Evolutionary conservation across 805 yeast species (phyloP), one percentile per base, ranked within the genome.

Genomic region (Wickerhamiella shivajii): DNA sequence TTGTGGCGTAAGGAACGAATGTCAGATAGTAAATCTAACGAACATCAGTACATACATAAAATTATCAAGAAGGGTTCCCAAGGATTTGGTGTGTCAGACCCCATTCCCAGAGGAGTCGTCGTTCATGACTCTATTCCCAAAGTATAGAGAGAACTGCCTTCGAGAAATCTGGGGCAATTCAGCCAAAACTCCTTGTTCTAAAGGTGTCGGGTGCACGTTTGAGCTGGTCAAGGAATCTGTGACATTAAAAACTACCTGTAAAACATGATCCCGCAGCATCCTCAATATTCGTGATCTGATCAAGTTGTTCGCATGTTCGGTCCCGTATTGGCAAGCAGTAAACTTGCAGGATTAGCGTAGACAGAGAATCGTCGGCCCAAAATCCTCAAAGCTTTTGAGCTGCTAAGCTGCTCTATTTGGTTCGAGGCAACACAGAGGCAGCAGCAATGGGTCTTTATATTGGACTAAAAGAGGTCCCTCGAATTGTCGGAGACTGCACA

Each of bases 401-500:
- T 90, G 36, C 66, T 90, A 40, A 90, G 98, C 12, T 90, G 98
- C 60, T 90, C 87, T 54, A 79, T 90, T 44, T 90, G 40, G 98
- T 90, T 6, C 98, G 90, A 61, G 98, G 98, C 52, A 84, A 78
- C 56, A 90, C 98, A n/a, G n/a, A n/a, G 2, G 98, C 90, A 3
- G 72, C 95, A 35, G 87, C 77, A 9, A 90, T 90, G 97, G 98
- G 98, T 7, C 87, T 94, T 18, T 85, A 62, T 60, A 83, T 78
- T 52, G 97, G 97, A 5, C 63, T 90, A 42, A 90, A 90, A 53
- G 92, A 79, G 43, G 72, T 83, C 6, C 71, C 97, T 57, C 70
- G 97, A 51, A 84, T 90, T 21, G 93, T 90, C 25, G 97, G 87
- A 55, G 98, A 90, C 54, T 90, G 97, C 58, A 90, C 90, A 98